A percentile compares a stretch with the other conserved stretches of the same genome.
phyloP scores from a whole-genome alignment of 768 basidiomycete species.

The Tulasnella sp. region DNA sequence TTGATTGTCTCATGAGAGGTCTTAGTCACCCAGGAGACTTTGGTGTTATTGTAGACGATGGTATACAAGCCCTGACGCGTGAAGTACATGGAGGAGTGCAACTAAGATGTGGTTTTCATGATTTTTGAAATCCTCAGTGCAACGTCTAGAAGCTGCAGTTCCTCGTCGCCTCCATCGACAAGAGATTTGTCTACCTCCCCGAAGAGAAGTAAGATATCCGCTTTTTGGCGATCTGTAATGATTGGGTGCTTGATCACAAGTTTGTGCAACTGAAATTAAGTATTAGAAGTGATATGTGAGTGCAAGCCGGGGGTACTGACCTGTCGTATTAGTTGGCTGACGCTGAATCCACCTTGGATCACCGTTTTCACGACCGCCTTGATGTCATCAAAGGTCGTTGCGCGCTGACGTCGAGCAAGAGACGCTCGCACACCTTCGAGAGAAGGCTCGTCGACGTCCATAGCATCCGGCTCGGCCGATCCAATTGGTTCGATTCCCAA shows the following conservation, averaged over 20 bases:
- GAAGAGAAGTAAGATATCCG: conserved; percentile 64
- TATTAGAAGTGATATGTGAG: conserved; percentile 31
- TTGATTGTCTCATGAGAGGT: no score
- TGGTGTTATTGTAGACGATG: no score
- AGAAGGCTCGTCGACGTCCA: conserved; percentile 33
- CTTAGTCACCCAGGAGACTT: no score
- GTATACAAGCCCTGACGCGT: not conserved
- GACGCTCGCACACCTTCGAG: not conserved
- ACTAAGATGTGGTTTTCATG: not conserved
- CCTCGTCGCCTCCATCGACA: conserved; percentile 94
- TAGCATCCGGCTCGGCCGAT: conserved; percentile 34
- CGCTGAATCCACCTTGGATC: conserved; percentile 84
- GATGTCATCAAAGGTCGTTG: conserved; percentile 45
- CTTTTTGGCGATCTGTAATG: conserved; percentile 68
- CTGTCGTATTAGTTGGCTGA: conserved; percentile 77
- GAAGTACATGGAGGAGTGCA: not conserved
- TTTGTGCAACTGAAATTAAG: conserved; percentile 69
- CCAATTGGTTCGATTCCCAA: conserved; percentile 54
- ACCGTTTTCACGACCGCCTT: conserved; percentile 59
- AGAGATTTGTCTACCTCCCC: conserved; percentile 94
- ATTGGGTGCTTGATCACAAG: conserved; percentile 72
- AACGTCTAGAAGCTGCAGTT: conserved; percentile 84
- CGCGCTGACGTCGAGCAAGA: conserved; percentile 22
- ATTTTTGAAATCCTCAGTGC: conserved; percentile 63
- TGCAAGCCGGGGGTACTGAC: conserved; percentile 32